Evolutionary conservation across 2,329 filamentous ascomycete species (phyloP).

Genomic region (Colletotrichum shisoi): DNA sequence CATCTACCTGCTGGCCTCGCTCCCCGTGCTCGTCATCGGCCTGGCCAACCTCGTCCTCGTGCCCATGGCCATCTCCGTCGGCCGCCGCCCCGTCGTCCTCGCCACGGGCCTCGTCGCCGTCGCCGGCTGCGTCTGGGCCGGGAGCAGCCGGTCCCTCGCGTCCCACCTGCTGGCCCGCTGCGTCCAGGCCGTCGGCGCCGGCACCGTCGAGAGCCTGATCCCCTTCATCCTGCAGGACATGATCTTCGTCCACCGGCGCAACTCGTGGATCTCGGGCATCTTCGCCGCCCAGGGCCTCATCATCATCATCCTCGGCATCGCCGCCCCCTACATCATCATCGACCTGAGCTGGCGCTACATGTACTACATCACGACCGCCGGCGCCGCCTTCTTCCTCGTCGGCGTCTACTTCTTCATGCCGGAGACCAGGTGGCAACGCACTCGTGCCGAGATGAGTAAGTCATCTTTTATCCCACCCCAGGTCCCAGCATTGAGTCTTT

Average conservation of each 20-base stretch:
- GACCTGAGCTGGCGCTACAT: constrained; percentile 48
- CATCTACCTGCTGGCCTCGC: constrained; percentile 47
- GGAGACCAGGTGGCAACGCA: constrained; percentile 48
- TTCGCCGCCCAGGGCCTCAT: constrained; percentile 45
- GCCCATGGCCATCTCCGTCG: constrained; percentile 49
- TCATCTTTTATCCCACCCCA: no score
- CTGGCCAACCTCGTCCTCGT: constrained; percentile 48
- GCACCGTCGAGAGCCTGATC: constrained; percentile 48
- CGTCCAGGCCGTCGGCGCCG: constrained; percentile 48
- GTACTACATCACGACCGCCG: constrained; percentile 47
- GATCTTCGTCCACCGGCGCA: constrained; percentile 51
- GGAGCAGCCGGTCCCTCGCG: constrained; percentile 44
- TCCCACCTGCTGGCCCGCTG: constrained; percentile 47
- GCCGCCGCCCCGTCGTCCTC: constrained; percentile 49
- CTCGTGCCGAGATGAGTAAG: constrained; percentile 45
- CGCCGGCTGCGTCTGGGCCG: constrained; percentile 49
- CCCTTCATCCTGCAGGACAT: constrained; percentile 52
- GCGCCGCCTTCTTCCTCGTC: constrained; percentile 44
- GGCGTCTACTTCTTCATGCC: constrained; percentile 46
- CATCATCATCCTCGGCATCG: constrained; percentile 44
- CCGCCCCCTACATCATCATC: constrained; percentile 45
- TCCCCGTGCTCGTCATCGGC: constrained; percentile 49
- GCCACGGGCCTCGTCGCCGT: constrained; percentile 46
- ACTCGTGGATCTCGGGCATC: constrained; percentile 46
- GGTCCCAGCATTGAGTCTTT: no score